Conservation (phyloP, 768 basidiomycete genomes). For the Melanogaster broomeanus region DNA sequence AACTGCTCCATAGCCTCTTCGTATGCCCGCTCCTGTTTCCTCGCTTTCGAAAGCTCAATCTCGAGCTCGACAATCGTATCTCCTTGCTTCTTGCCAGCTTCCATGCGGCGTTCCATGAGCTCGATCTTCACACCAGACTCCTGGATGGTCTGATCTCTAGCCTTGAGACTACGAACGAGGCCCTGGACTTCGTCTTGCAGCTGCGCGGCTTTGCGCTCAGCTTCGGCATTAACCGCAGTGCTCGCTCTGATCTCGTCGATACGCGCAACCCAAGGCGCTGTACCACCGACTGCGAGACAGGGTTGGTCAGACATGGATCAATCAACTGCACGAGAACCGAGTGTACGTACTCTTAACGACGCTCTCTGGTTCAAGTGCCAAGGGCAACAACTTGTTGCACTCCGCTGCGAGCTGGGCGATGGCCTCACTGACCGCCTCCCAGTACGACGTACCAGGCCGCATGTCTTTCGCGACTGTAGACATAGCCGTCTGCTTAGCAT, state of each 20-base stretch:
- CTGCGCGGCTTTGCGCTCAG: conserved; percentile 83
- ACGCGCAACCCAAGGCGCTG: conserved; percentile 83
- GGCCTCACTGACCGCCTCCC: conserved; percentile 76
- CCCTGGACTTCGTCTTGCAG: conserved; percentile 90
- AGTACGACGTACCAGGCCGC: conserved; percentile 65
- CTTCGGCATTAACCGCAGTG: conserved; percentile 86
- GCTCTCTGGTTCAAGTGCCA: conserved; percentile 74
- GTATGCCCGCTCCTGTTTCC: conserved; percentile 87
- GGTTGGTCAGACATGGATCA: neutral
- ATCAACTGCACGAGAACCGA: neutral
- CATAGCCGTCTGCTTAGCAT: conserved; percentile 72
- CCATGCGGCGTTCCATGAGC: conserved; percentile 91
- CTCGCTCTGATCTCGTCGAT: conserved; percentile 82
- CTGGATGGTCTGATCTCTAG: conserved; percentile 89
- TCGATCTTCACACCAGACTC: conserved; percentile 92
- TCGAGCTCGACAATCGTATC: conserved; percentile 85
- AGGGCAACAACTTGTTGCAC: conserved; percentile 66
- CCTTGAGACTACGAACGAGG: conserved; percentile 78
- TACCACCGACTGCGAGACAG: conserved; percentile 58
- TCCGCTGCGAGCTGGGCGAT: conserved; percentile 73
- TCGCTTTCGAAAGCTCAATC: conserved; percentile 71
- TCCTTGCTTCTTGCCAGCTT: conserved; percentile 87
- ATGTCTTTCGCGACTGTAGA: conserved; percentile 69
- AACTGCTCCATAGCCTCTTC: conserved; percentile 94
- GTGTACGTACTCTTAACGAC: conserved; percentile 68